A percentile compares a stretch with the other conserved stretches of the same genome.
Evolutionary conservation across 1,284 basidiomycete genomes (phyloP).

Genomic region (Leccinum solheimii): DNA sequence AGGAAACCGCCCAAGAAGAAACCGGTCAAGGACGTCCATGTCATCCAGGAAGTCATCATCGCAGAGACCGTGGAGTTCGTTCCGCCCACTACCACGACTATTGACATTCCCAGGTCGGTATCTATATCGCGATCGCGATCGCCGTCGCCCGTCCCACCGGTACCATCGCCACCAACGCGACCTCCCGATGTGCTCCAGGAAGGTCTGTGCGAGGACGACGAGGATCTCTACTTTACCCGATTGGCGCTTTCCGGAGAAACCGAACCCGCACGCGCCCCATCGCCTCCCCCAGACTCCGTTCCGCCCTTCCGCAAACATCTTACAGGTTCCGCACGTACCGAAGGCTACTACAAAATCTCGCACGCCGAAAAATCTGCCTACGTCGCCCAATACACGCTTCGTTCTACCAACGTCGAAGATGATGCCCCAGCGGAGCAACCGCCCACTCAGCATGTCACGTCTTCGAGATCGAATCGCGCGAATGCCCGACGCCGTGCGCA

Average conservation of each 20-base stretch:
- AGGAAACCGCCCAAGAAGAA: conserved; percentile 37
- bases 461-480: conserved; percentile 90
- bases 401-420: conserved; percentile 43
- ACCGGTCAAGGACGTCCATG: conserved; percentile 25
- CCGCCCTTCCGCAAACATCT: conserved; percentile 65
- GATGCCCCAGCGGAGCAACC: conserved; percentile 43
- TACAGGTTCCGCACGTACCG: conserved; percentile 85
- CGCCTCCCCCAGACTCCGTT: conserved; percentile 36
- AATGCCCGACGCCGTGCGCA: conserved; percentile 91
- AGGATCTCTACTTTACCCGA: conserved; percentile 86
- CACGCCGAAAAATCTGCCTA: conserved; percentile 92
- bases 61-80: conserved; percentile 52
- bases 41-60: conserved; percentile 53
- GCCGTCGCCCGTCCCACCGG: conserved; percentile 41
- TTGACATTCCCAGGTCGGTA: conserved; percentile 46
- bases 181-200: conserved; percentile 57
- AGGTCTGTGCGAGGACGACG: conserved; percentile 82
- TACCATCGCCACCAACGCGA: conserved; percentile 43
- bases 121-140: conserved; percentile 40
- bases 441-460: conserved; percentile 61
- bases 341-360: conserved; percentile 94
- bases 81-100: conserved; percentile 49
- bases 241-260: conserved; percentile 51
- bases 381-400: conserved; percentile 73
- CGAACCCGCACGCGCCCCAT: conserved; percentile 28